Conservation (phyloP, 2,329 filamentous ascomycete genomes). For the Ophiostoma sp. region DNA sequence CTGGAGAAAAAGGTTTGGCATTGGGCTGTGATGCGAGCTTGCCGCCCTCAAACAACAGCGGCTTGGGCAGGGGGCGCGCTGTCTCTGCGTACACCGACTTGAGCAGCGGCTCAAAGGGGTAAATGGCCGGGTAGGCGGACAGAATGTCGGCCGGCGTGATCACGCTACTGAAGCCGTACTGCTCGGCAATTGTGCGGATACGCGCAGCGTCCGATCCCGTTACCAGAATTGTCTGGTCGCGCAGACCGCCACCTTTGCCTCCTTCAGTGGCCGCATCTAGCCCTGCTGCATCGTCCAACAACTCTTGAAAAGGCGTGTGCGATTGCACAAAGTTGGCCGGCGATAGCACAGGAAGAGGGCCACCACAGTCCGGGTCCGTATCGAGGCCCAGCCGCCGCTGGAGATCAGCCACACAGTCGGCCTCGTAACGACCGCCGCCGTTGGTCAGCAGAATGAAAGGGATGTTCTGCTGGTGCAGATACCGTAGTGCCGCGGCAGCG, state of each 20-base stretch:
- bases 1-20: not conserved
- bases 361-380: conserved; percentile 78
- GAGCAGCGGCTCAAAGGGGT: conserved; percentile 76
- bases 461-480: conserved; percentile 71
- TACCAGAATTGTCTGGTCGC: conserved; percentile 69
- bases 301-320: conserved; percentile 82
- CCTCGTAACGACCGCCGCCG: conserved; percentile 83
- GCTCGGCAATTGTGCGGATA: conserved; percentile 72
- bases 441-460: conserved; percentile 96
- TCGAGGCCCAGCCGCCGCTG: conserved; percentile 70
- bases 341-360: conserved; percentile 64
- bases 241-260: conserved; percentile 46
- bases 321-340: conserved; percentile 78
- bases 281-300: conserved; percentile 42
- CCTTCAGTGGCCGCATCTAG: conserved; percentile 20
- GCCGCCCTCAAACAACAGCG: conserved; percentile 43
- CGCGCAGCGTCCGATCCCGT: conserved; percentile 68
- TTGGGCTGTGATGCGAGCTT: conserved; percentile 34
- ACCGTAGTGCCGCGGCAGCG: conserved; percentile 70
- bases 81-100: conserved; percentile 60
- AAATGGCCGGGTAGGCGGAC: conserved; percentile 70
- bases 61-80: conserved; percentile 57
- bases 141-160: conserved; percentile 85
- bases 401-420: conserved; percentile 69
- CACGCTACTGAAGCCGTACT: conserved; percentile 77